Conservation (phyloP, 2,329 filamentous ascomycete species). For the Emydomyces testavorans region DNA sequence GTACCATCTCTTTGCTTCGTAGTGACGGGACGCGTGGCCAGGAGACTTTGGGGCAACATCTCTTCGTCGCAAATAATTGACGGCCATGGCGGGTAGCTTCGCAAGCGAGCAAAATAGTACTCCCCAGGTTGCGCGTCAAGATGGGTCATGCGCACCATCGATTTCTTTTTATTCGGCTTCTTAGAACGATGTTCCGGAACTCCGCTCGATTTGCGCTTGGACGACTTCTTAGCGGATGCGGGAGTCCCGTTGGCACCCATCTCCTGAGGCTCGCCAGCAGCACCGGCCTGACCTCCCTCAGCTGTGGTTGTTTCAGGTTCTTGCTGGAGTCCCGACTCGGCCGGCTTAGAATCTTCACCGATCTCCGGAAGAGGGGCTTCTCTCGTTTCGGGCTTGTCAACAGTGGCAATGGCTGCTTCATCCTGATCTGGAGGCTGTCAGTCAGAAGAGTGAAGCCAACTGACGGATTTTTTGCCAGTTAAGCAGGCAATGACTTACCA, state of each 20-base stretch:
- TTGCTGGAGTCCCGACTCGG: slow-evolving; percentile 20
- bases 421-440: slow-evolving; percentile 20
- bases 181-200: slow-evolving; percentile 57
- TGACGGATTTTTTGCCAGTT: background rate
- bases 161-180: slow-evolving; percentile 78
- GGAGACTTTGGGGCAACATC: slow-evolving; percentile 72
- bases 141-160: slow-evolving; percentile 57
- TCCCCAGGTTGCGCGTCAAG: slow-evolving; percentile 80
- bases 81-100: slow-evolving; percentile 90
- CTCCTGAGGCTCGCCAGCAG: slow-evolving; percentile 21
- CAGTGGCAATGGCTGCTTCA: slow-evolving; percentile 12
- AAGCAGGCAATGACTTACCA: slow-evolving; percentile 20
- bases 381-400: slow-evolving; percentile 19
- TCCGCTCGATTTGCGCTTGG: slow-evolving; percentile 60
- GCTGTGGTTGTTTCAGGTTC: slow-evolving; percentile 21
- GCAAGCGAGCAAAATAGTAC: slow-evolving; percentile 84
- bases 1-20: slow-evolving; percentile 71
- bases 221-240: slow-evolving; percentile 42
- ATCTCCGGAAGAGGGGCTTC: slow-evolving; percentile 15
- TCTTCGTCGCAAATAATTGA: slow-evolving; percentile 86
- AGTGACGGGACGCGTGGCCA: slow-evolving; percentile 70
- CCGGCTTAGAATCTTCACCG: slow-evolving; percentile 20
- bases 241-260: slow-evolving; percentile 39
- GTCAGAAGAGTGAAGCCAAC: background rate
- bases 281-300: slow-evolving; percentile 16